phyloP scores from a whole-genome alignment of 371 early-diverging fungal genomes.

The Mucor lusitanicus region DNA sequence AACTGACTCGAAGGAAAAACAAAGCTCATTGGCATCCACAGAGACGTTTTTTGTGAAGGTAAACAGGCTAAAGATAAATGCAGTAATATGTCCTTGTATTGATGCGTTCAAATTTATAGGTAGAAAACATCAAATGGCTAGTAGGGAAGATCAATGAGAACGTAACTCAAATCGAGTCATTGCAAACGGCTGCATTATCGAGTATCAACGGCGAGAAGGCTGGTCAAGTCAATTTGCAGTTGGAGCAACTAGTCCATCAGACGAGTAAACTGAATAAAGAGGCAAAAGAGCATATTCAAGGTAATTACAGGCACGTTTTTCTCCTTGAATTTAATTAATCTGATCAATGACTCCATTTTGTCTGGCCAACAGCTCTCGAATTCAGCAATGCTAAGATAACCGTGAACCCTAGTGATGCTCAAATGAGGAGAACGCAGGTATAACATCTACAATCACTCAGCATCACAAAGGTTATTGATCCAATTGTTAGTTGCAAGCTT shows the following conservation, averaged over 20 bases:
- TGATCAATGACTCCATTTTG: neutral
- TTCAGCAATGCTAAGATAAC: slow-evolving; percentile 24
- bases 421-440: slow-evolving; percentile 26
- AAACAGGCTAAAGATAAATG: neutral
- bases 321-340: slow-evolving; percentile 19
- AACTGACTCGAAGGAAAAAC: neutral
- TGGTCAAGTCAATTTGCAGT: slow-evolving; percentile 11
- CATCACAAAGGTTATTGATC: slow-evolving; percentile 39
- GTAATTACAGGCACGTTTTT: slow-evolving; percentile 8
- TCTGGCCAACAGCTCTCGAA: slow-evolving; percentile 27
- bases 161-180: slow-evolving; percentile 37
- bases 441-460: slow-evolving; percentile 41
- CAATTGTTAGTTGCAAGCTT: slow-evolving; percentile 23
- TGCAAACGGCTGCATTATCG: slow-evolving; percentile 31
- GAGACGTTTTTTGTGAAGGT: slow-evolving; percentile 2
- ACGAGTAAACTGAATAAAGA: slow-evolving; percentile 29
- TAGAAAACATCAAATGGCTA: slow-evolving; percentile 49
- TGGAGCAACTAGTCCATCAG: slow-evolving; percentile 25
- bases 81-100: neutral
- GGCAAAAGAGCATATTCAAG: slow-evolving; percentile 32
- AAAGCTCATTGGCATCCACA: neutral
- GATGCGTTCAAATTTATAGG: slow-evolving; percentile 22
- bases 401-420: neutral
- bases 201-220: slow-evolving; percentile 32
- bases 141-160: slow-evolving; percentile 52